Evolutionary conservation across 495 filamentous ascomycete species (phyloP).

Genomic region (Penicillium verhagenii): DNA sequence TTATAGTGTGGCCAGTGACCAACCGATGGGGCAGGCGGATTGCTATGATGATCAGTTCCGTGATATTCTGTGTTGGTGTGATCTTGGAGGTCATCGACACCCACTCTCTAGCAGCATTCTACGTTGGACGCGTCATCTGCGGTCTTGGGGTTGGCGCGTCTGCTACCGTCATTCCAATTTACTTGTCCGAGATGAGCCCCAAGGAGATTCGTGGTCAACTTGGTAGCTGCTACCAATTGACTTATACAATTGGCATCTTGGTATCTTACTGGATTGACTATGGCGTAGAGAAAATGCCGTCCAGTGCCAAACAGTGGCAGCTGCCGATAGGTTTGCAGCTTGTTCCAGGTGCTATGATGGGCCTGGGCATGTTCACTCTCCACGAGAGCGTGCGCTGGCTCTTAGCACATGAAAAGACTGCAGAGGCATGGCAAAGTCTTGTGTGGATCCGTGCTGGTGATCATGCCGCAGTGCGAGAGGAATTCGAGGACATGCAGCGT

Average conservation of each 20-base stretch:
- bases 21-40: constrained; percentile 42
- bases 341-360: constrained; percentile 48
- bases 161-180: constrained; percentile 57
- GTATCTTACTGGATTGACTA: constrained; percentile 56
- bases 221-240: constrained; percentile 52
- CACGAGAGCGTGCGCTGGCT: constrained; percentile 55
- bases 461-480: constrained; percentile 33
- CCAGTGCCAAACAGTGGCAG: constrained; percentile 53
- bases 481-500: constrained; percentile 46
- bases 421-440: constrained; percentile 45
- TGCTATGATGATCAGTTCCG: constrained; percentile 44
- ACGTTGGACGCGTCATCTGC: constrained; percentile 49
- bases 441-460: constrained; percentile 49
- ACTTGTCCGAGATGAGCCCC: constrained; percentile 56
- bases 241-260: constrained; percentile 53
- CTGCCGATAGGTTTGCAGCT: constrained; percentile 55
- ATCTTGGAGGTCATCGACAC: constrained; percentile 45
- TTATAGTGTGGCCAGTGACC: constrained; percentile 51
- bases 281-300: constrained; percentile 54
- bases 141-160: constrained; percentile 59
- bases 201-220: constrained; percentile 53
- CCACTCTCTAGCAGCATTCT: constrained; percentile 43
- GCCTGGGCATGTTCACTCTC: constrained; percentile 48
- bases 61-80: constrained; percentile 47
- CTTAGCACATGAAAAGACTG: constrained; percentile 39